Conservation (phyloP, 108 stramenopile genomes). For the Cyclotella sp. region DNA sequence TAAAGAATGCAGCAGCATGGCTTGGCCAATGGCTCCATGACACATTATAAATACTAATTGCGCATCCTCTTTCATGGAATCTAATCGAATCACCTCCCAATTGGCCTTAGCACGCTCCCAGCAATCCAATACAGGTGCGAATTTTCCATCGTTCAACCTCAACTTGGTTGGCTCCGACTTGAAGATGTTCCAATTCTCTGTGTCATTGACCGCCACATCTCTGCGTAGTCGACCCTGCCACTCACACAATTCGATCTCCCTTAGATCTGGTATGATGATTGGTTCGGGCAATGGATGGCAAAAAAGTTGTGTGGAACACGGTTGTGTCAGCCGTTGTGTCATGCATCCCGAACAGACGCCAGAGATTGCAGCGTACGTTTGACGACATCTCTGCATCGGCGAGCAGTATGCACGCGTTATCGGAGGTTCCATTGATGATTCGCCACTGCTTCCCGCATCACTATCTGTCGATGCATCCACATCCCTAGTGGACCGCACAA, state of each 20-base stretch:
- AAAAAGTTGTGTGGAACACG: not conserved
- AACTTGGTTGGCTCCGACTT: conserved; percentile 20
- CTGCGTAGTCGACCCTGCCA: conserved; percentile 46
- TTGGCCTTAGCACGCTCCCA: conserved; percentile 38
- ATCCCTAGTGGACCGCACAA: not conserved
- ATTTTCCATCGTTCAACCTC: conserved; percentile 27
- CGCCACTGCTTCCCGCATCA: not conserved
- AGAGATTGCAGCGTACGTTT: conserved; percentile 33
- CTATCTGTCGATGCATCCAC: not conserved
- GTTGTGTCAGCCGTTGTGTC: not conserved
- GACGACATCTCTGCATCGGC: conserved; percentile 44
- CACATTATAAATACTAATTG: conserved; percentile 36
- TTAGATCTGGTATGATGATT: conserved; percentile 33
- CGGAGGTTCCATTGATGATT: not conserved
- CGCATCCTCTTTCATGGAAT: conserved; percentile 17
- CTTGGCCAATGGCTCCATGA: conserved; percentile 50
- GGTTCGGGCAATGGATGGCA: conserved; percentile 30
- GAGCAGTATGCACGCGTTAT: conserved; percentile 46
- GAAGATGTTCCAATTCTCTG: conserved; percentile 35
- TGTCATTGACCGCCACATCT: conserved; percentile 28
- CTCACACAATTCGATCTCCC: conserved; percentile 44
- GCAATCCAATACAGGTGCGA: conserved; percentile 44
- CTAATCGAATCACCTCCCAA: conserved; percentile 35
- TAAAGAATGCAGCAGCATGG: conserved; percentile 47
- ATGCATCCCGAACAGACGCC: not conserved